A percentile compares a stretch with the other conserved stretches of the same genome.
Evolutionary conservation across 495 filamentous ascomycete species (phyloP).

Genomic region (Aspergillus diversus): DNA sequence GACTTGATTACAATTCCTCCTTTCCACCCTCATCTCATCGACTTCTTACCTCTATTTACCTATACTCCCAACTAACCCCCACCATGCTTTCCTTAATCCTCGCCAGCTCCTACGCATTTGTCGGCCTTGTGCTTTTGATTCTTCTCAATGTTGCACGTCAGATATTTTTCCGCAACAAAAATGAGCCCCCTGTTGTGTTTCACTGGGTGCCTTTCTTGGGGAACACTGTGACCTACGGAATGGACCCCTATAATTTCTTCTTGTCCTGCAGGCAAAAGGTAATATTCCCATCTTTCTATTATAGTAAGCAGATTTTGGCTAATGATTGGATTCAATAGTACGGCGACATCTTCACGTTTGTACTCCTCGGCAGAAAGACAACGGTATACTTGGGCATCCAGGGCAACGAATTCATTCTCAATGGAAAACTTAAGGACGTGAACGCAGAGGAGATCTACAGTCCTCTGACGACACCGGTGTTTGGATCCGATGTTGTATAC

Average conservation of each 20-base stretch:
- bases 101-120: constrained; percentile 29
- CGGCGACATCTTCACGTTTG: constrained; percentile 80
- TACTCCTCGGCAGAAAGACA: constrained; percentile 74
- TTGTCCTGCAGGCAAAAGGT: constrained; percentile 71
- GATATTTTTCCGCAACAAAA: constrained; percentile 68
- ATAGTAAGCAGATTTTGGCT: constrained; percentile 6
- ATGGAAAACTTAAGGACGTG: constrained; percentile 80
- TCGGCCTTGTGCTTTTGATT: constrained; percentile 49
- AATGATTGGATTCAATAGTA: constrained; percentile 50
- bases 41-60: background rate
- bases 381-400: constrained; percentile 75
- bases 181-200: constrained; percentile 80
- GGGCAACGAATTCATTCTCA: constrained; percentile 86
- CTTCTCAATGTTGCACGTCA: constrained; percentile 70
- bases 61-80: constrained; percentile 1
- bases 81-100: constrained; percentile 25
- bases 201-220: constrained; percentile 83
- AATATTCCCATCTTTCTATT: constrained; percentile 15
- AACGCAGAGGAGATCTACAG: constrained; percentile 83
- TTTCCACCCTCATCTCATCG: background rate
- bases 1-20: background rate
- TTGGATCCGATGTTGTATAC: constrained; percentile 84
- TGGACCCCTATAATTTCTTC: constrained; percentile 83
- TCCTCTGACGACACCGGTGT: constrained; percentile 81
- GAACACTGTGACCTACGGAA: constrained; percentile 79